These are phyloP conservation scores for Schrenkiella parvula DNA, from an alignment of 345 rosid species.

Conservation along the genomic window DNA sequence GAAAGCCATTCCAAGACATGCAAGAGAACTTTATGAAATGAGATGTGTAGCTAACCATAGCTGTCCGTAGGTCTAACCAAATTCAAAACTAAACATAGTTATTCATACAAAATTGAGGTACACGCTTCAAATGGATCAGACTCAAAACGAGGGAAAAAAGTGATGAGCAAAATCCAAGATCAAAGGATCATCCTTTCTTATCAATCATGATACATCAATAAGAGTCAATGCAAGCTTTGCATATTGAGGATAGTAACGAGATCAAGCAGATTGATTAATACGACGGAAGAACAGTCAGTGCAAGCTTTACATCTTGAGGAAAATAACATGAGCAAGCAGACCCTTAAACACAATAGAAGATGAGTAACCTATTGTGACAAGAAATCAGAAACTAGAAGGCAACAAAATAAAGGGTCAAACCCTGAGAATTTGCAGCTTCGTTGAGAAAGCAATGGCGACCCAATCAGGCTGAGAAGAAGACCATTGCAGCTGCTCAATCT, in stretches of 20 bases:
- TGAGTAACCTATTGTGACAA: background rate
- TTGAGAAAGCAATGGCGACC: constrained; percentile 95
- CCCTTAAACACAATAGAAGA: background rate
- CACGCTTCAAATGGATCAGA: constrained; percentile 6
- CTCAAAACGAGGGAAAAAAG: background rate
- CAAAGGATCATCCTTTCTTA: background rate
- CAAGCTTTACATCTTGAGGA: constrained; percentile 25
- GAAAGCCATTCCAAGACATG: background rate
- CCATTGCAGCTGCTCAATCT: constrained; percentile 97
- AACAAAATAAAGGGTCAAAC: constrained; percentile 42
- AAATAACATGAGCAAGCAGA: constrained; percentile 15
- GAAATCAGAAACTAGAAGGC: background rate
- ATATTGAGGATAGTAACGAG: background rate
- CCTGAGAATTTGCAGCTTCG: constrained; percentile 95
- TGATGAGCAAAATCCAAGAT: background rate
- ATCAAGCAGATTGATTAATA: constrained; percentile 17
- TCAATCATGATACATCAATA: constrained; percentile 7
- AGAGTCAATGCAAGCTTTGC: constrained; percentile 12
- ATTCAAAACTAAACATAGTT: background rate
- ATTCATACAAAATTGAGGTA: background rate
- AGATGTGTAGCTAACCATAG: background rate
- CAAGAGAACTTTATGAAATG: background rate
- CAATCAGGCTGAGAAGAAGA: constrained; percentile 98
- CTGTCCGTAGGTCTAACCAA: background rate
- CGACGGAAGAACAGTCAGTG: background rate